phyloP scores from a whole-genome alignment of 1,284 basidiomycete genomes.

The Melampsora americana region DNA sequence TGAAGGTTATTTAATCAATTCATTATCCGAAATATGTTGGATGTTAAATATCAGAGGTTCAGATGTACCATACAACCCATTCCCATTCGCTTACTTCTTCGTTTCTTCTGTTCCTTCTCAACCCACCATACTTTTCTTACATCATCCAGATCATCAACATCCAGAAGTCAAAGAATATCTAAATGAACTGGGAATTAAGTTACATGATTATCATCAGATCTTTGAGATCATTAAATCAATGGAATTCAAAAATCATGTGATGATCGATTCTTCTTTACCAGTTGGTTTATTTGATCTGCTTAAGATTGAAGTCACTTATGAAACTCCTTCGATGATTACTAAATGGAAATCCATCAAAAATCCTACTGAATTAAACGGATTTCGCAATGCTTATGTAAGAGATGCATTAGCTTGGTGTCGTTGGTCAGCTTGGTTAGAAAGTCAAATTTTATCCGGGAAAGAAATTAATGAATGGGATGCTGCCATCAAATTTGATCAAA shows the following conservation, averaged over 20 bases:
- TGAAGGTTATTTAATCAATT: slow-evolving; percentile 54
- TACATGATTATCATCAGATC: slow-evolving; percentile 71
- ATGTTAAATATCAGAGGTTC: slow-evolving; percentile 76
- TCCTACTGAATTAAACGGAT: slow-evolving; percentile 49
- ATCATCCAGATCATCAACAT: too few species aligned
- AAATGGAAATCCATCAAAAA: slow-evolving; percentile 52
- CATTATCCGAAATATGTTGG: slow-evolving; percentile 63
- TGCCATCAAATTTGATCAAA: slow-evolving; percentile 32
- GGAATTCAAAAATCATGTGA: background rate
- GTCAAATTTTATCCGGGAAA: slow-evolving; percentile 20
- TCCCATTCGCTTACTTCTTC: background rate
- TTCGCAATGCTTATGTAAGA: slow-evolving; percentile 50
- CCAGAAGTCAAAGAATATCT: slow-evolving; percentile 64
- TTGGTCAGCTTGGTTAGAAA: slow-evolving; percentile 53
- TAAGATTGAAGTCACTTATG: background rate
- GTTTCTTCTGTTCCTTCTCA: slow-evolving; percentile 46
- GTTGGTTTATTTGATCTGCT: background rate
- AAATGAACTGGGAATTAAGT: slow-evolving; percentile 59
- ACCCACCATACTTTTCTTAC: too few species aligned
- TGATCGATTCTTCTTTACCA: background rate
- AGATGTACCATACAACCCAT: slow-evolving; percentile 79
- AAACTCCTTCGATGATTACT: slow-evolving; percentile 46
- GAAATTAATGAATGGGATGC: slow-evolving; percentile 50
- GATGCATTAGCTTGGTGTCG: slow-evolving; percentile 52
- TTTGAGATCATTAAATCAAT: slow-evolving; percentile 65